A percentile compares a stretch with the other conserved stretches of the same genome.
phyloP scores from a whole-genome alignment of 169 alveolate species.

The Plasmodium inui region DNA sequence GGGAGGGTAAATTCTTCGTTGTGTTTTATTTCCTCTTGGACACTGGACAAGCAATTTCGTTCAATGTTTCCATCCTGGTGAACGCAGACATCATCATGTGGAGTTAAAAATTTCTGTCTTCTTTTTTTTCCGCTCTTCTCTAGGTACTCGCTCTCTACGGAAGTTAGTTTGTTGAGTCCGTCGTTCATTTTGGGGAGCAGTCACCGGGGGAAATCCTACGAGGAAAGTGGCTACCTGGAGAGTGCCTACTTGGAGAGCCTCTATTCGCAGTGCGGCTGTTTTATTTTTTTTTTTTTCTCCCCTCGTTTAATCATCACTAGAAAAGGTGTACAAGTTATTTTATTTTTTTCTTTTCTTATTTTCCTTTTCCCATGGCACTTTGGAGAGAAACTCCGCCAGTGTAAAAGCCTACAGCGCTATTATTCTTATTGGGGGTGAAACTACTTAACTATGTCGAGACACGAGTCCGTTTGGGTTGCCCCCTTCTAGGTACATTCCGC shows the following conservation, averaged over 20 bases:
- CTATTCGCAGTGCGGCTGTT: not conserved
- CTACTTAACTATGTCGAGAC: not conserved
- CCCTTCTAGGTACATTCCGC: not conserved
- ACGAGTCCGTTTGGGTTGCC: not conserved
- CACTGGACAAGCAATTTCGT: not conserved
- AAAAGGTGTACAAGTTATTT: not conserved
- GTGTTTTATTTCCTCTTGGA: not conserved
- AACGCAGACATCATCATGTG: not conserved
- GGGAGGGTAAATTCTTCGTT: not conserved
- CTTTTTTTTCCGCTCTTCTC: conserved; percentile 62
- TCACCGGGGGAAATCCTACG: too few relatives aligned
- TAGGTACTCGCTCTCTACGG: conserved; percentile 52
- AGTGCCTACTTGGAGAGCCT: not conserved
- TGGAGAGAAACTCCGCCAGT: not conserved
- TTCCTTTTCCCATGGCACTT: not conserved
- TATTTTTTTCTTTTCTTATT: too few relatives aligned
- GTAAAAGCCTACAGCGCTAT: not conserved
- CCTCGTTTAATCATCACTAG: not conserved
- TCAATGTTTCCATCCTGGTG: not conserved
- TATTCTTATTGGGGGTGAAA: not conserved
- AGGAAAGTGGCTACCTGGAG: too few relatives aligned
- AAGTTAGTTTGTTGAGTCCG: conserved; percentile 42
- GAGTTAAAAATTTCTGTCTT: conserved; percentile 18
- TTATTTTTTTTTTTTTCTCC: not conserved
- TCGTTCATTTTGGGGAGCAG: conserved; percentile 8